These are phyloP conservation scores for Alternaria postmessia DNA, from an alignment of 2,329 filamentous ascomycete genomes.

Conservation along the genomic window DNA sequence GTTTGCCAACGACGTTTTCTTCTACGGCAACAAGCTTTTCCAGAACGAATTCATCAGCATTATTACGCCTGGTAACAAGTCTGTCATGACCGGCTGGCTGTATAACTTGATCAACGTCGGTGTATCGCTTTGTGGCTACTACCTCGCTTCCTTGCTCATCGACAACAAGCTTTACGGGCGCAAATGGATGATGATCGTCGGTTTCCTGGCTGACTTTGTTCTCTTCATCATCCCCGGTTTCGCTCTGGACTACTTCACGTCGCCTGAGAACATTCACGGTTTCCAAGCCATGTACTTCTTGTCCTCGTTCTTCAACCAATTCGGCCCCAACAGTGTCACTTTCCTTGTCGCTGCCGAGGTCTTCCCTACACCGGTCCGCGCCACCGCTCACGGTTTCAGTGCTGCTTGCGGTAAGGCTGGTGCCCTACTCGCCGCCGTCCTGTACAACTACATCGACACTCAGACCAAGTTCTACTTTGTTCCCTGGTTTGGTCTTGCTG, in stretches of 20 bases:
- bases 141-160: conserved; percentile 85
- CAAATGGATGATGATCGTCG: conserved; percentile 95
- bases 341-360: conserved; percentile 97
- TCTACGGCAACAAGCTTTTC: conserved; percentile 99
- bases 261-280: conserved; percentile 73
- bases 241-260: conserved; percentile 83
- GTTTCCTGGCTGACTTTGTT: conserved; percentile 92
- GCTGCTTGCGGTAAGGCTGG: conserved; percentile 89
- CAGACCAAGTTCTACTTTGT: conserved; percentile 90
- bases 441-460: conserved; percentile 94
- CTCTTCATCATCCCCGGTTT: conserved; percentile 93
- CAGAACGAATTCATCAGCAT: conserved; percentile 88
- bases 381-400: conserved; percentile 93
- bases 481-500: conserved; percentile 91
- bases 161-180: conserved; percentile 97
- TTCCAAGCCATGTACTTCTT: conserved; percentile 99
- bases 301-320: conserved; percentile 99
- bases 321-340: conserved; percentile 93
- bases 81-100: conserved; percentile 85
- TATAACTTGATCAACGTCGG: conserved; percentile 93
- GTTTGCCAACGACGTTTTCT: conserved; percentile 98
- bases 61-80: conserved; percentile 72
- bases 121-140: conserved; percentile 88
- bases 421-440: conserved; percentile 82
- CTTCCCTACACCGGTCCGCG: conserved; percentile 93